Percentiles rank a stretch among this genome's conserved stretches.
Conservation (phyloP, 495 filamentous ascomycete species). For the Rhypophila decipiens region DNA sequence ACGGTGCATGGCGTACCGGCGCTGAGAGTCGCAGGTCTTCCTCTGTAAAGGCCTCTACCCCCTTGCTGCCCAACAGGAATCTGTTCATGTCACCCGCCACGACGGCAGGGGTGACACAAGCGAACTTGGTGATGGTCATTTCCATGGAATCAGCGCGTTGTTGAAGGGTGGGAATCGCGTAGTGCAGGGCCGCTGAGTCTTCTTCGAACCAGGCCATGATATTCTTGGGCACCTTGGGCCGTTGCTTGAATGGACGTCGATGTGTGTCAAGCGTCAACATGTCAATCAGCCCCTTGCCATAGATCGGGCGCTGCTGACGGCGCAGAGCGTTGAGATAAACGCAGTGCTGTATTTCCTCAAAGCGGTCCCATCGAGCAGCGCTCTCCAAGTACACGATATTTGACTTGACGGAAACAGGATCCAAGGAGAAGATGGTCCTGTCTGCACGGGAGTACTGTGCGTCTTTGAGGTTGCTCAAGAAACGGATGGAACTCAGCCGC, state of each 20-base stretch:
- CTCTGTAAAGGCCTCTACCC: slow-evolving; percentile 55
- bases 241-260: slow-evolving; percentile 46
- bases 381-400: slow-evolving; percentile 69
- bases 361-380: slow-evolving; percentile 59
- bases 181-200: slow-evolving; percentile 58
- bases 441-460: slow-evolving; percentile 54
- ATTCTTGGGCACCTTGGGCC: slow-evolving; percentile 46
- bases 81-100: slow-evolving; percentile 70
- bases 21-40: slow-evolving; percentile 37
- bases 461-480: slow-evolving; percentile 56
- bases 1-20: slow-evolving; percentile 39
- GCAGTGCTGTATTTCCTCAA: slow-evolving; percentile 73
- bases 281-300: slow-evolving; percentile 68
- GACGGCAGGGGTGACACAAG: slow-evolving; percentile 83
- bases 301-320: slow-evolving; percentile 73
- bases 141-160: slow-evolving; percentile 65
- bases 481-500: slow-evolving; percentile 56
- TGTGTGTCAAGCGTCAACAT: slow-evolving; percentile 57
- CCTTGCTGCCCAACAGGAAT: slow-evolving; percentile 53
- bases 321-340: slow-evolving; percentile 77
- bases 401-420: slow-evolving; percentile 56
- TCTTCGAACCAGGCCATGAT: slow-evolving; percentile 69
- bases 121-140: slow-evolving; percentile 75
- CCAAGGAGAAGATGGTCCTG: slow-evolving; percentile 54
- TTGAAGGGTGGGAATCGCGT: slow-evolving; percentile 66